phyloP scores from a whole-genome alignment of 306 rosid species.

The Nissolia schottii region DNA sequence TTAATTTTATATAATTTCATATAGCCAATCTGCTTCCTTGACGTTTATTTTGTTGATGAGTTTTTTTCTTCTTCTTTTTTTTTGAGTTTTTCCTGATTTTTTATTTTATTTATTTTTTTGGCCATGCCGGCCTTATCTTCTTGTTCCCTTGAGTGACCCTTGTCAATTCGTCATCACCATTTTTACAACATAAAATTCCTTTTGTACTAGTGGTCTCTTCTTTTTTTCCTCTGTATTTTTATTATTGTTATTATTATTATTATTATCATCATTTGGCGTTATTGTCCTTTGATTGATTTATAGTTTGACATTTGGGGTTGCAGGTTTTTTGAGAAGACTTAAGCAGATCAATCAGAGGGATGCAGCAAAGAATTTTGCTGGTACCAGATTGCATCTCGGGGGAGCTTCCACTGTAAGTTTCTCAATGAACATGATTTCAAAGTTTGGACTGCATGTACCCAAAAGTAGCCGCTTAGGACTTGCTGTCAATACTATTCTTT shows the following conservation, averaged over 20 bases:
- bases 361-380: background rate
- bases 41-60: background rate
- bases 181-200: background rate
- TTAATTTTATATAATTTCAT: background rate
- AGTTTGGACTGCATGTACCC: too few relatives aligned
- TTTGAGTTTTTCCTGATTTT: background rate
- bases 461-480: too few relatives aligned
- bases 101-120: background rate
- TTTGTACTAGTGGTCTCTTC: background rate
- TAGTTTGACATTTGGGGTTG: constrained; percentile 1
- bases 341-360: constrained; percentile 1
- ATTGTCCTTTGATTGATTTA: background rate
- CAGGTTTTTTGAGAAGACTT: constrained; percentile 7
- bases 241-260: too few relatives aligned
- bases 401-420: background rate
- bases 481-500: background rate
- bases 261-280: too few relatives aligned
- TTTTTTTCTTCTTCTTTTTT: background rate
- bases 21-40: background rate
- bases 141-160: background rate
- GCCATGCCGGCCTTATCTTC: background rate
- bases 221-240: background rate
- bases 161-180: background rate
- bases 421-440: too few relatives aligned
- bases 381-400: background rate